A percentile compares a stretch with the other conserved stretches of the same genome.
Conservation (phyloP, 768 basidiomycete species). For the Leccinum broughii region DNA sequence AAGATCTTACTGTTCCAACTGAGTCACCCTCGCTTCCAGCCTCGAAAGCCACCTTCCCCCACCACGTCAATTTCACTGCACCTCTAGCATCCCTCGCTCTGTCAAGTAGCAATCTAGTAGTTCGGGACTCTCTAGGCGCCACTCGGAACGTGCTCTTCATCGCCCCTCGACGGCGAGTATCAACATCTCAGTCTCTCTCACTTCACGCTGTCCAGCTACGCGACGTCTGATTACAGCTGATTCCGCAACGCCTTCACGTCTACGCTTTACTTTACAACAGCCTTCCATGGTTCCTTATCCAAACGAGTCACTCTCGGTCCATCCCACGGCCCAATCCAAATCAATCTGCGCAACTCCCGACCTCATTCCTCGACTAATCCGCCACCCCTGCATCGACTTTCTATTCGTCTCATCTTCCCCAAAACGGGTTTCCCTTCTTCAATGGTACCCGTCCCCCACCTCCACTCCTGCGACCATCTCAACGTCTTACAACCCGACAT, state of each 20-base stretch:
- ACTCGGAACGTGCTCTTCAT: slow-evolving; percentile 37
- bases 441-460: slow-evolving; percentile 25
- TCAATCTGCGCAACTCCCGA: slow-evolving; percentile 30
- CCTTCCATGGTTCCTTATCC: slow-evolving; percentile 17
- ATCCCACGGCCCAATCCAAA: background rate
- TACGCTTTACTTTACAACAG: slow-evolving; percentile 31
- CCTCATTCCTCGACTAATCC: no score
- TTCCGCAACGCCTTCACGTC: slow-evolving; percentile 32
- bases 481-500: slow-evolving; percentile 14
- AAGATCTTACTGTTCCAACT: slow-evolving; percentile 31
- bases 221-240: slow-evolving; percentile 47
- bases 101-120: slow-evolving; percentile 22
- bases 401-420: slow-evolving; percentile 53
- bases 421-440: slow-evolving; percentile 8
- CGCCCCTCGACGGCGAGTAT: slow-evolving; percentile 10
- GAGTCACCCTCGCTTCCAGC: slow-evolving; percentile 38
- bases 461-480: slow-evolving; percentile 35
- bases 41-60: slow-evolving; percentile 45
- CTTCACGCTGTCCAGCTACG: slow-evolving; percentile 16
- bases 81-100: slow-evolving; percentile 16
- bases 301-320: slow-evolving; percentile 3
- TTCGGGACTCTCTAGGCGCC: slow-evolving; percentile 43
- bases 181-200: slow-evolving; percentile 9
- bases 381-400: slow-evolving; percentile 60
- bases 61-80: slow-evolving; percentile 34